These are phyloP conservation scores for Cladosporium sphaerospermum DNA, from an alignment of 2,329 filamentous ascomycete genomes.

Conservation along the genomic window DNA sequence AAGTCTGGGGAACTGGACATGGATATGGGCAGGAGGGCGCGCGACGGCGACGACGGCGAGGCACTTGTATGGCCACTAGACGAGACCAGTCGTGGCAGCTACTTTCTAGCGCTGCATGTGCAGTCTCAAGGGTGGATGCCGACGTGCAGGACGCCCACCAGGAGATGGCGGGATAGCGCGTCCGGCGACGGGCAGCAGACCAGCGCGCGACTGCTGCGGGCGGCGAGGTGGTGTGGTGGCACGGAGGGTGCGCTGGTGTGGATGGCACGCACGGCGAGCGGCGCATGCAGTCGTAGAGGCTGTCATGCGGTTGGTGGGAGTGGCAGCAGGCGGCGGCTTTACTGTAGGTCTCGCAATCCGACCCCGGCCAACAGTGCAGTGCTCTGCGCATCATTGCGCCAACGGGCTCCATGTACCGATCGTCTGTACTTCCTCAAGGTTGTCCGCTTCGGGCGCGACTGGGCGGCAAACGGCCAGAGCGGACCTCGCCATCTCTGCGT, in stretches of 20 bases:
- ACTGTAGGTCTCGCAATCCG: background rate
- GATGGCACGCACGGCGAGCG: background rate
- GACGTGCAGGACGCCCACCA: constrained; percentile 1
- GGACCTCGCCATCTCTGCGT: too few relatives aligned
- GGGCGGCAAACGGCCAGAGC: too few relatives aligned
- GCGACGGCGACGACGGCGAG: background rate
- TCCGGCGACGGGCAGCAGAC: background rate
- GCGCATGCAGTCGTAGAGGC: background rate
- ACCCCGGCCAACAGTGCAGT: background rate
- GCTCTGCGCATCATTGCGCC: constrained; percentile 4
- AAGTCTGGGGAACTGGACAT: constrained; percentile 5
- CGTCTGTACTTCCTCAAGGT: constrained; percentile 1
- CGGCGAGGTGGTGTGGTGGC: constrained; percentile 2
- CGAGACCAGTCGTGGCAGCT: constrained; percentile 2
- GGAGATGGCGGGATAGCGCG: constrained; percentile 1
- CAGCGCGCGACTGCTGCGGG: background rate
- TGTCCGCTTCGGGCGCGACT: background rate
- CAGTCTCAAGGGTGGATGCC: background rate
- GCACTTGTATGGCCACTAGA: constrained; percentile 7
- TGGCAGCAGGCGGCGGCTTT: background rate
- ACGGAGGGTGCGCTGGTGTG: background rate
- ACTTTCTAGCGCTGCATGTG: constrained; percentile 8
- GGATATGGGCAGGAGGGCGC: constrained; percentile 1
- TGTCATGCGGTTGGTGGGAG: background rate
- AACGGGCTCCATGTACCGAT: constrained; percentile 1